These are phyloP conservation scores for Periconia sp. DNA, from an alignment of 2,329 filamentous ascomycete species.

Conservation along the genomic window DNA sequence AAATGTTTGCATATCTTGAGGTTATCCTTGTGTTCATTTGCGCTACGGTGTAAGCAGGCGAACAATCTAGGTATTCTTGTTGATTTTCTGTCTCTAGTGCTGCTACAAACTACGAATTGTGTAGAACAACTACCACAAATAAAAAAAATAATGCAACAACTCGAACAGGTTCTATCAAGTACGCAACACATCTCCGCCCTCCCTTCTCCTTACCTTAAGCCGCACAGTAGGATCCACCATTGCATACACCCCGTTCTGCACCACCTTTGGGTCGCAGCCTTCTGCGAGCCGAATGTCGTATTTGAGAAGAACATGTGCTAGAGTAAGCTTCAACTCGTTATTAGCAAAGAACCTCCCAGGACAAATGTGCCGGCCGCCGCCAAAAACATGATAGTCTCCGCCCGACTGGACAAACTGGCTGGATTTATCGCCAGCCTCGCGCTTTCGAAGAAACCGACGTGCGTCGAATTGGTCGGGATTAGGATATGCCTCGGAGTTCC, in stretches of 20 bases:
- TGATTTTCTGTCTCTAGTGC: no score
- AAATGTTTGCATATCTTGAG: no score
- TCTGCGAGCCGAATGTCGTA: constrained; percentile 14
- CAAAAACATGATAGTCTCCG: constrained; percentile 6
- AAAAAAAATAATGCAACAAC: no score
- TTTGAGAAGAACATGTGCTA: constrained; percentile 14
- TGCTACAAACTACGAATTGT: no score
- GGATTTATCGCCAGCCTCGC: background rate
- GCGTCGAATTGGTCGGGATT: constrained; percentile 9
- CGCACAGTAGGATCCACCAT: background rate
- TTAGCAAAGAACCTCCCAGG: constrained; percentile 23
- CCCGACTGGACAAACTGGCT: background rate
- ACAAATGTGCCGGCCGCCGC: constrained; percentile 18
- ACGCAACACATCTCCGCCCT: no score
- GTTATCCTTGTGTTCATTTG: no score
- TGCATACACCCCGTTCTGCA: background rate
- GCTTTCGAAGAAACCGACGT: constrained; percentile 7
- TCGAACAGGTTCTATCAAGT: no score
- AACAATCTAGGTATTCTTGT: no score
- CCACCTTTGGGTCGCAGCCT: background rate
- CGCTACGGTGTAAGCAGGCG: no score
- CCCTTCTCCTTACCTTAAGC: background rate
- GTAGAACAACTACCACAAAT: no score
- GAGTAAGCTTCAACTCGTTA: constrained; percentile 22
- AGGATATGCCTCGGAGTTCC: background rate